These are phyloP conservation scores for Thelonectria blattea DNA, from an alignment of 2,329 filamentous ascomycete species.

Conservation along the genomic window DNA sequence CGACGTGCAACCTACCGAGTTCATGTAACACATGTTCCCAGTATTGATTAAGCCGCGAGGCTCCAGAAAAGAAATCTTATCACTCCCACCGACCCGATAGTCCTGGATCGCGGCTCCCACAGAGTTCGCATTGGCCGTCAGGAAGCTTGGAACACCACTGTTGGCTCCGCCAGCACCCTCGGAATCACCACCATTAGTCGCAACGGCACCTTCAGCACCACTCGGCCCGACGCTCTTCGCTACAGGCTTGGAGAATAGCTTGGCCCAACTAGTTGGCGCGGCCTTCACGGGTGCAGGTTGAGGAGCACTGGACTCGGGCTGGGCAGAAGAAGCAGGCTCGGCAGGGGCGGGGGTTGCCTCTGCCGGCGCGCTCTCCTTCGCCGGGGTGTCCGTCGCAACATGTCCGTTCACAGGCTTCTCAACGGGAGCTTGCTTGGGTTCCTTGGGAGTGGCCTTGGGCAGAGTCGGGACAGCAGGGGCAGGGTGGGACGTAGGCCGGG, in stretches of 20 bases:
- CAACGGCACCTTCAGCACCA: slow-evolving; percentile 30
- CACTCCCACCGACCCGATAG: slow-evolving; percentile 69
- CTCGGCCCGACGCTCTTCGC: slow-evolving; percentile 34
- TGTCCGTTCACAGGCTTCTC: slow-evolving; percentile 36
- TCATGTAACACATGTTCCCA: slow-evolving; percentile 99
- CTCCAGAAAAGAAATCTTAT: slow-evolving; percentile 82
- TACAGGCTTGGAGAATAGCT: slow-evolving; percentile 45
- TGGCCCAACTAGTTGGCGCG: slow-evolving; percentile 49
- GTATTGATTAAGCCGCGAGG: slow-evolving; percentile 94
- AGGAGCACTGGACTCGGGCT: slow-evolving; percentile 22
- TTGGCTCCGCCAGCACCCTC: slow-evolving; percentile 25
- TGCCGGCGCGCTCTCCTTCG: slow-evolving; percentile 16
- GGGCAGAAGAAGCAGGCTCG: slow-evolving; percentile 28
- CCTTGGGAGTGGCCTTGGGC: slow-evolving; percentile 48
- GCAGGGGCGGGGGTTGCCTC: slow-evolving; percentile 34
- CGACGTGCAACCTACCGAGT: slow-evolving; percentile 73
- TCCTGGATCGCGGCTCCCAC: slow-evolving; percentile 78
- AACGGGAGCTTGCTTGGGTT: slow-evolving; percentile 35
- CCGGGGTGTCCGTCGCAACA: slow-evolving; percentile 21
- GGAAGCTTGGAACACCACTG: slow-evolving; percentile 44
- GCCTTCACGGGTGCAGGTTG: slow-evolving; percentile 35
- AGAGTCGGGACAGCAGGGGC: slow-evolving; percentile 55
- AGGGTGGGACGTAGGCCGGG: slow-evolving; percentile 46
- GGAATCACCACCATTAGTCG: slow-evolving; percentile 35
- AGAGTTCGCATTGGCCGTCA: slow-evolving; percentile 59